Evolutionary conservation across 495 filamentous ascomycete genomes (phyloP).

Genomic region (Aspergillus sparsus): DNA sequence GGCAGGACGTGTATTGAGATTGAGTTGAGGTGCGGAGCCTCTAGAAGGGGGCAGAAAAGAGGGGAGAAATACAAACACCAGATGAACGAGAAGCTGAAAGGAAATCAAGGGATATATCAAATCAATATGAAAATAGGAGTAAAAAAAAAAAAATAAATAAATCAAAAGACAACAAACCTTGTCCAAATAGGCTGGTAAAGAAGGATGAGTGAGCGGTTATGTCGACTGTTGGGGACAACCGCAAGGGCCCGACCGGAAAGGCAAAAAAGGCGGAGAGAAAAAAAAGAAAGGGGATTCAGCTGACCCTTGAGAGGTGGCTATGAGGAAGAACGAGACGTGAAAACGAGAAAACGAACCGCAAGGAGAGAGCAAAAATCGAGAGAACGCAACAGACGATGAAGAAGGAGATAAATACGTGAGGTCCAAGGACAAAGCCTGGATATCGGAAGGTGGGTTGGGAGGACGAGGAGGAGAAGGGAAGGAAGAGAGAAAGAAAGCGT

Average conservation of each 20-base stretch:
- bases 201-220: slow-evolving; percentile 31
- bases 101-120: not conserved
- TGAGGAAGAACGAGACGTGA: slow-evolving; percentile 7
- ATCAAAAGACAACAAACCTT: slow-evolving; percentile 21
- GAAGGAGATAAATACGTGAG: slow-evolving; percentile 20
- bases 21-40: not conserved
- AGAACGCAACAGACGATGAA: slow-evolving; percentile 9
- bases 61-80: not conserved
- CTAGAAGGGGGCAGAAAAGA: not conserved
- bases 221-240: slow-evolving; percentile 28
- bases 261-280: slow-evolving; percentile 31
- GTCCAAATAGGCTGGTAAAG: slow-evolving; percentile 12
- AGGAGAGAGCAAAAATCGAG: not conserved
- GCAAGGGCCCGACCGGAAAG: slow-evolving; percentile 27
- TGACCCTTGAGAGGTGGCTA: slow-evolving; percentile 24
- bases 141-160: not conserved
- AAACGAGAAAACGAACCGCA: slow-evolving; percentile 6
- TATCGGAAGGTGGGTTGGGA: slow-evolving; percentile 27
- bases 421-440: slow-evolving; percentile 47
- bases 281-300: slow-evolving; percentile 26
- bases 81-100: not conserved
- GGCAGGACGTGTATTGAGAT: not conserved
- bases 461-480: slow-evolving; percentile 27
- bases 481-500: slow-evolving; percentile 33
- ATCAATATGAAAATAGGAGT: not conserved